Evolutionary conservation across 345 rosid species (phyloP).

Genomic region (Zanthoxylum bungeanum): DNA sequence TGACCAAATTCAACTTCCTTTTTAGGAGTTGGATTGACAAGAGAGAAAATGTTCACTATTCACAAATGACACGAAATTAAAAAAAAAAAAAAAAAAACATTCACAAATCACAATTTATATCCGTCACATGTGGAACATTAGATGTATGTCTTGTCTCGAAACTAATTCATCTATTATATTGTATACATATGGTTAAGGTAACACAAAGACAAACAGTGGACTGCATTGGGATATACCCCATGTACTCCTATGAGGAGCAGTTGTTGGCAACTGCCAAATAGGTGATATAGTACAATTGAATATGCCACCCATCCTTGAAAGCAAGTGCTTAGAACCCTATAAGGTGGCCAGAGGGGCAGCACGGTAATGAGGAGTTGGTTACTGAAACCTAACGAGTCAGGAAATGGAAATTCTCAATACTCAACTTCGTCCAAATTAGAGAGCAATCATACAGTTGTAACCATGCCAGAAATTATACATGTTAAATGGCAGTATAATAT

Average conservation of each 20-base stretch:
- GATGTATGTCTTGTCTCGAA: too few relatives aligned
- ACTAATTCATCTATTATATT: too few relatives aligned
- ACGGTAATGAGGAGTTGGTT: not conserved
- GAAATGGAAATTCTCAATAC: not conserved
- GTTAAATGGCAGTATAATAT: too few relatives aligned
- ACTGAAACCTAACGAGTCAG: not conserved
- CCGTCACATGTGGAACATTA: too few relatives aligned
- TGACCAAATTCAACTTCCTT: not conserved
- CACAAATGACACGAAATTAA: too few relatives aligned
- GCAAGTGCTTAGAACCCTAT: not conserved
- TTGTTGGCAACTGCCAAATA: not conserved
- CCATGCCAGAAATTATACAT: not conserved
- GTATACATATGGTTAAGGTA: too few relatives aligned
- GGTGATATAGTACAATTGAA: not conserved
- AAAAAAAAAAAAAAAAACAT: too few relatives aligned
- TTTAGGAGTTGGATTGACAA: not conserved
- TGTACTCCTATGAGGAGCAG: not conserved
- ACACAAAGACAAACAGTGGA: too few relatives aligned
- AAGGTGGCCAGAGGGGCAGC: not conserved
- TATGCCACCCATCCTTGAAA: not conserved
- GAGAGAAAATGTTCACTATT: not conserved
- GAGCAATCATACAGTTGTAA: not conserved
- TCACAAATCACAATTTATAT: too few relatives aligned
- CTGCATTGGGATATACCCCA: not conserved
- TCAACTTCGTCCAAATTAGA: not conserved